These are phyloP conservation scores for Panicum miliaceum DNA, from an alignment of 176 grass and related monocot species.

Conservation along the genomic window DNA sequence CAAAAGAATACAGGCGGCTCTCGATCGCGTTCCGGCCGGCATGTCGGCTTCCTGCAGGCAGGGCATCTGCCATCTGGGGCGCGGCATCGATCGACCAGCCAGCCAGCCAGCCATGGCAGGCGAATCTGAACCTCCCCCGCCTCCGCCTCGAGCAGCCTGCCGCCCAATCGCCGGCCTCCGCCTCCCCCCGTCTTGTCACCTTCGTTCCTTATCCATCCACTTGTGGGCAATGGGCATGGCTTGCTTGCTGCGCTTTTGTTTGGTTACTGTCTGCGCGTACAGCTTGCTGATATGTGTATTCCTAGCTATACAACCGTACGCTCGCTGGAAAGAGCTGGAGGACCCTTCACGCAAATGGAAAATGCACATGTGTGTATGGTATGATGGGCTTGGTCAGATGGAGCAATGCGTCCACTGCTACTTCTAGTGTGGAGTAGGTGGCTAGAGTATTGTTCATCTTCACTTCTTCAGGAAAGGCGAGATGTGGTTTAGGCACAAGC, in stretches of 20 bases:
- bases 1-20: not conserved
- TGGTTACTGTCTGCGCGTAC: not conserved
- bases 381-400: not conserved
- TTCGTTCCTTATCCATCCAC: conserved; percentile 20
- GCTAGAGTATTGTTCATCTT: not conserved
- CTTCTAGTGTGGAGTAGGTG: not conserved
- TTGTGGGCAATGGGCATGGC: not conserved
- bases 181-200: conserved; percentile 25
- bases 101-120: not conserved
- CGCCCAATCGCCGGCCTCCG: conserved; percentile 30
- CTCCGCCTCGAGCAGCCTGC: not conserved
- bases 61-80: not conserved
- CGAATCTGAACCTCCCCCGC: conserved; percentile 23
- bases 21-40: not conserved
- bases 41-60: conserved; percentile 22
- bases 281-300: not conserved
- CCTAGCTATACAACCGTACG: not conserved
- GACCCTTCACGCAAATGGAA: not conserved
- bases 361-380: not conserved
- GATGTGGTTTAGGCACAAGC: no score
- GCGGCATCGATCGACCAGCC: not conserved
- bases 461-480: not conserved
- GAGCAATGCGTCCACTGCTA: not conserved
- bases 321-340: not conserved
- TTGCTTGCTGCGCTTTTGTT: not conserved